A percentile compares a stretch with the other conserved stretches of the same genome.
Evolutionary conservation across 352 stramenopile genomes (phyloP).

Genomic region (Phytophthora multivora): DNA sequence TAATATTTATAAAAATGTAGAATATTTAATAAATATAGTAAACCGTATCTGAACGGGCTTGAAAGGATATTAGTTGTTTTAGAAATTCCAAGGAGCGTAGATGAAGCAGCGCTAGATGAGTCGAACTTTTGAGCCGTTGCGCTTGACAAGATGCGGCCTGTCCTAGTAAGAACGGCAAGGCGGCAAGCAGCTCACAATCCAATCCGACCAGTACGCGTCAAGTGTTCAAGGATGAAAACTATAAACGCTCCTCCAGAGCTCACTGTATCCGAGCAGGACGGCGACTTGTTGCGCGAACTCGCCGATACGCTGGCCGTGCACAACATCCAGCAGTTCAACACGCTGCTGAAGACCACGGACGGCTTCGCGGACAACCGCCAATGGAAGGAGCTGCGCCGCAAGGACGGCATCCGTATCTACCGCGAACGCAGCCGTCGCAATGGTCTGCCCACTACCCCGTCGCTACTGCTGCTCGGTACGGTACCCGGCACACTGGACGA

Average conservation of each 20-base stretch:
- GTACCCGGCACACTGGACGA: conserved; percentile 34
- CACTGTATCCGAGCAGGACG: conserved; percentile 14
- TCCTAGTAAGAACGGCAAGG: background rate
- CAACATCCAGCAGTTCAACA: conserved; percentile 9
- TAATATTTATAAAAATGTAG: too few relatives aligned
- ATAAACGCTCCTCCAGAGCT: background rate
- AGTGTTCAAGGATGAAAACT: background rate
- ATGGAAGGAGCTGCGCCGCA: conserved; percentile 3
- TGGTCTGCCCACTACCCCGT: conserved; percentile 19
- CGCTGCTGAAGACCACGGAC: conserved; percentile 5
- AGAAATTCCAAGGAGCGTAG: background rate
- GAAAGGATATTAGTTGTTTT: too few relatives aligned
- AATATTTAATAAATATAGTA: too few relatives aligned
- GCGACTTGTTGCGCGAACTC: conserved; percentile 19
- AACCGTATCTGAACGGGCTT: too few relatives aligned
- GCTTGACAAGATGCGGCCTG: background rate
- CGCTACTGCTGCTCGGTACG: conserved; percentile 42
- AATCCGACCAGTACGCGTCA: background rate
- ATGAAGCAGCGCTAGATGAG: background rate
- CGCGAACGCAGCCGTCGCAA: background rate
- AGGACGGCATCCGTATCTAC: conserved; percentile 2
- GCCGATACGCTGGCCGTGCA: conserved; percentile 3
- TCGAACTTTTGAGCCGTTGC: background rate
- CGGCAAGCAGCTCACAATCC: background rate
- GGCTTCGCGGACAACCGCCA: background rate